These are phyloP conservation scores for Lizanozyma gosingica DNA, from an alignment of 1,139 yeast genomes.

Conservation along the genomic window DNA sequence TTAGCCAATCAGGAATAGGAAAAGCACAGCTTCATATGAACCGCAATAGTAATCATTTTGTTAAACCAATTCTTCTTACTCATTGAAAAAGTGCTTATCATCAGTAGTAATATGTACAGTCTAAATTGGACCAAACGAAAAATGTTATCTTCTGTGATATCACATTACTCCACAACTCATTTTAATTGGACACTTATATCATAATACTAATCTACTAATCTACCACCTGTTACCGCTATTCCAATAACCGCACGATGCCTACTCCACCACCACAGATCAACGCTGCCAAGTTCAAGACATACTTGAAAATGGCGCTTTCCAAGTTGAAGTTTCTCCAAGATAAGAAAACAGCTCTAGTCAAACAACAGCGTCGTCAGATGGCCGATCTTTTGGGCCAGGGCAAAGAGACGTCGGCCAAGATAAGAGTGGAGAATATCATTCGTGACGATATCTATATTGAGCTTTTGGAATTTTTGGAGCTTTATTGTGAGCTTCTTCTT, in stretches of 20 bases:
- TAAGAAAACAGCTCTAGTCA: slow-evolving; percentile 72
- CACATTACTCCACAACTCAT: no score
- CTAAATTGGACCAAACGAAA: no score
- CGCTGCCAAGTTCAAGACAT: slow-evolving; percentile 50
- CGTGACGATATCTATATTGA: slow-evolving; percentile 81
- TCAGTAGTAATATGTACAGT: no score
- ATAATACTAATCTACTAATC: no score
- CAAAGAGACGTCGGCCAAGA: slow-evolving; percentile 76
- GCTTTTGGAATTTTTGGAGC: slow-evolving; percentile 67
- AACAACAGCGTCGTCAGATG: slow-evolving; percentile 59
- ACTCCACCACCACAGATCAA: slow-evolving; percentile 25
- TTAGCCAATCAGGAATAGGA: no score
- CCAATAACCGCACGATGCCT: background rate
- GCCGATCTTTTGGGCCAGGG: slow-evolving; percentile 66
- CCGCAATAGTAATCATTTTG: no score
- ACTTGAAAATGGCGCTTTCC: slow-evolving; percentile 73
- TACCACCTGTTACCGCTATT: no score
- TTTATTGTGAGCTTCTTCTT: slow-evolving; percentile 74
- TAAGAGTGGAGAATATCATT: slow-evolving; percentile 78
- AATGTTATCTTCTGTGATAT: no score
- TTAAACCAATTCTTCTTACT: no score
- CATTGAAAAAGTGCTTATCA: no score
- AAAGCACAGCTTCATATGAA: no score
- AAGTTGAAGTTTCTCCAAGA: slow-evolving; percentile 74
- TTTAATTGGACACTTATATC: no score